Base-by-base conservation (phyloP, 164 flowering plant species). In the Chimonanthus praecox region DNA sequence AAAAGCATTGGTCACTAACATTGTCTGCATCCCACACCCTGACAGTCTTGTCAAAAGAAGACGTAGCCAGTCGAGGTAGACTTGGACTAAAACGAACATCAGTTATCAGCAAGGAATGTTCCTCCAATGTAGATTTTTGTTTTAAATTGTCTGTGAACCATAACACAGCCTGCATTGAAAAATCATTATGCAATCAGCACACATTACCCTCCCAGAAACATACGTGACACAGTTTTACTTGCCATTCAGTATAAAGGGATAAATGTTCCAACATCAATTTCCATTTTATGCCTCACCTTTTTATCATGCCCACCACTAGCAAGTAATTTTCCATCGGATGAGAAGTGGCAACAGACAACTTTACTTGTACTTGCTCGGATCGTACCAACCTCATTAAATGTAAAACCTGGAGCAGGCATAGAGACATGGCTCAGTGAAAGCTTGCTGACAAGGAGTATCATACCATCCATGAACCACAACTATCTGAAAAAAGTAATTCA, bases 231-330 rank as follows among this genome's bases (percentile, higher is more conserved):
- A 33, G 33, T 33, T 33, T 33, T 33, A 9, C 13, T 51, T 33
- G n/a, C 60, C 11, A 13, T 33, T 54, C 60, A 54, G 6, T 33
- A 33, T 33, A 54, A 54, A 45, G n/a, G 15, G 6, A 65, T 8
- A 65, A 65, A 33, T 33, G 33, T 43, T 65, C n/a, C 68, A 44
- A 33, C 33, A 33, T 33, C 33, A 33, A 33, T 33, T 65, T 10
- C 2, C 15, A 15, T 43, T 65, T 3, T 45, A 65, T 65, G 10
- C 5, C 61, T 66, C 51, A 83, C 91, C 87, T 86, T 88, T 64
- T 90, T 95, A 79, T 95, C 97, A 82, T 95, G 97, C 72, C 99
- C 97, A 70, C 94, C 99, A 84, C 83, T 92, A 20, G 95, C 99
- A 81, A 95, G 92, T 68, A 95, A 79, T 75, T 93, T 95, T 49